These are phyloP conservation scores for Penicillium griseofulvum DNA, from an alignment of 2,329 filamentous ascomycete species.

Conservation along the genomic window DNA sequence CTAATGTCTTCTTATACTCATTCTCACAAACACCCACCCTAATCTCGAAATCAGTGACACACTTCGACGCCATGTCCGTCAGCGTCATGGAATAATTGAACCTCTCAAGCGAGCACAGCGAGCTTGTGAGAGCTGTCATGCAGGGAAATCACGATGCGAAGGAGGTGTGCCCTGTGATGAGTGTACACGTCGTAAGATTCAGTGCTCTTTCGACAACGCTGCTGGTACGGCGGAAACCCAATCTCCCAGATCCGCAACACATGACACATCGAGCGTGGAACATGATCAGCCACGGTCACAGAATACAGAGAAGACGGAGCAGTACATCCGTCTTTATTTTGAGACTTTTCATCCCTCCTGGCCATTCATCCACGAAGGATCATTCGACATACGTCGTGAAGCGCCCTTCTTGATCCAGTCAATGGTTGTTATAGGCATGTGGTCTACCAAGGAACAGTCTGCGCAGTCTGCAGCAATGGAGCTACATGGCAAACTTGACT, in stretches of 20 bases:
- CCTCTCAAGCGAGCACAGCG: slow-evolving; percentile 5
- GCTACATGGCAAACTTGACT: slow-evolving; percentile 23
- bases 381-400: slow-evolving; percentile 24
- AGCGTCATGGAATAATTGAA: slow-evolving; percentile 15
- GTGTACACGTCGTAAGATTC: slow-evolving; percentile 16
- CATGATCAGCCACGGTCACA: not conserved
- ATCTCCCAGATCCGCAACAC: not conserved
- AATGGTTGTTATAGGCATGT: slow-evolving; percentile 29
- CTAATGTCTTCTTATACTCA: not conserved
- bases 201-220: slow-evolving; percentile 14
- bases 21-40: not conserved
- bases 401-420: slow-evolving; percentile 29
- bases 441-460: slow-evolving; percentile 18
- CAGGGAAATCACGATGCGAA: slow-evolving; percentile 19
- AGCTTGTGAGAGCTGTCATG: slow-evolving; percentile 23
- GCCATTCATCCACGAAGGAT: slow-evolving; percentile 27
- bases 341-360: slow-evolving; percentile 27
- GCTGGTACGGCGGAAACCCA: not conserved
- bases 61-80: slow-evolving; percentile 25
- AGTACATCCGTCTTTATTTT: slow-evolving; percentile 28
- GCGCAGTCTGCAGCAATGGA: slow-evolving; percentile 23
- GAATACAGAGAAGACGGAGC: slow-evolving; percentile 3
- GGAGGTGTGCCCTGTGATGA: slow-evolving; percentile 18
- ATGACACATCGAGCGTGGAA: not conserved
- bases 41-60: slow-evolving; percentile 21